Conservation (phyloP, 768 basidiomycete genomes). For the Lactarius hengduanensis region DNA sequence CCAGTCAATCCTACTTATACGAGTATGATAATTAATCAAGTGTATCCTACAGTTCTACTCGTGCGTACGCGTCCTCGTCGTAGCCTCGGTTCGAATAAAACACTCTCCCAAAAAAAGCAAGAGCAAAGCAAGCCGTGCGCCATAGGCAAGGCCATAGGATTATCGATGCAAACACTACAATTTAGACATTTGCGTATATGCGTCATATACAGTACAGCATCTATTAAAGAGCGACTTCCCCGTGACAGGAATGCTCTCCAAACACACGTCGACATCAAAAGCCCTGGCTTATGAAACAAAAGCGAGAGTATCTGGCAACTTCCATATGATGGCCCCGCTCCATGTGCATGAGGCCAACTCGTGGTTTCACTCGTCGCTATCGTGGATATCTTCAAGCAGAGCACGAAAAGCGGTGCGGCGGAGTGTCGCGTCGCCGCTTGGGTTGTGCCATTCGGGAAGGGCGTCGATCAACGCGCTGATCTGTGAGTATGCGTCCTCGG, state of each 20-base stretch:
- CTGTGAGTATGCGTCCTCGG: slow-evolving; percentile 65
- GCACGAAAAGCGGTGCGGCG: slow-evolving; percentile 72
- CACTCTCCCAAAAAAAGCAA: no score
- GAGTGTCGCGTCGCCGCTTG: slow-evolving; percentile 40
- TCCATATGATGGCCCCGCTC: not conserved
- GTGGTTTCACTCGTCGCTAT: slow-evolving; percentile 45
- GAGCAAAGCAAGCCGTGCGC: no score
- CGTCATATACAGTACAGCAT: not conserved
- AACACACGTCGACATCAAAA: not conserved
- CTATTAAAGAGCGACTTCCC: not conserved
- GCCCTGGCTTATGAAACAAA: not conserved
- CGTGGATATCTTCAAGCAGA: slow-evolving; percentile 85
- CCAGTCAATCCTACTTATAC: no score
- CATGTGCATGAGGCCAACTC: not conserved
- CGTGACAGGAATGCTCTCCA: not conserved
- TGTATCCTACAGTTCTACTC: no score
- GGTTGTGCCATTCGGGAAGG: slow-evolving; percentile 57
- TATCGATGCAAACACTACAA: not conserved
- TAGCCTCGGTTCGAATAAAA: no score
- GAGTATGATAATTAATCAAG: no score
- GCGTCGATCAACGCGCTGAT: slow-evolving; percentile 67
- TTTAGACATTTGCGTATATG: not conserved
- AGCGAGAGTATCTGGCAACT: not conserved
- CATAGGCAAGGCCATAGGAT: not conserved
- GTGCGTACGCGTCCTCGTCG: no score